Percentiles rank a stretch among this genome's conserved stretches.
Evolutionary conservation across 169 alveolate species (phyloP).

Genomic region (Plasmodium billcollinsi): DNA sequence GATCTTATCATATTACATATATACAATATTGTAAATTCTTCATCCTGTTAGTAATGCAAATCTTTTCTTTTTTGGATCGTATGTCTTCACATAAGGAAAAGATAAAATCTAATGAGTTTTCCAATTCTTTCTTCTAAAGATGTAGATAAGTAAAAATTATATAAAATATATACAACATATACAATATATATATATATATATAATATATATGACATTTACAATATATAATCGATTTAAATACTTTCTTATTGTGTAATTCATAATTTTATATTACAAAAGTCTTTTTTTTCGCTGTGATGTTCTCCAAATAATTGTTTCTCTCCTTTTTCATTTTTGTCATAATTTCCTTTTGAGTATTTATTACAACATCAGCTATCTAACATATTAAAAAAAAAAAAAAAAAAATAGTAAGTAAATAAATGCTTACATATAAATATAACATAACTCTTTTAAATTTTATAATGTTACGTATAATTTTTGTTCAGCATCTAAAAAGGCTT

Average conservation of each 20-base stretch:
- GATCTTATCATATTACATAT: slow-evolving; percentile 28
- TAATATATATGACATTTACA: background rate
- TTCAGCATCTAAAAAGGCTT: slow-evolving; percentile 68
- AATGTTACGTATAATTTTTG: slow-evolving; percentile 55
- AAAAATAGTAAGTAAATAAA: background rate
- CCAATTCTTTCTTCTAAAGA: slow-evolving; percentile 53
- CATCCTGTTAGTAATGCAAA: slow-evolving; percentile 50
- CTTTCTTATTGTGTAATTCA: no score
- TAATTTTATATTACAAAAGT: slow-evolving; percentile 25
- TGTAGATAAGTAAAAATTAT: background rate
- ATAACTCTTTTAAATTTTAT: background rate
- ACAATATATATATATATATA: background rate
- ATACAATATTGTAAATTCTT: slow-evolving; percentile 66
- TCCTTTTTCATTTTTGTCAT: slow-evolving; percentile 60
- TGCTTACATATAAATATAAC: background rate
- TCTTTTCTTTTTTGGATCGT: slow-evolving; percentile 64
- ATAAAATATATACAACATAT: background rate
- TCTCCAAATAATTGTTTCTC: slow-evolving; percentile 31
- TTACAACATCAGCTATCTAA: slow-evolving; percentile 64
- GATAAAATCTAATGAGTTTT: slow-evolving; percentile 61
- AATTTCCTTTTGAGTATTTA: slow-evolving; percentile 56
- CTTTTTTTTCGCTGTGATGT: slow-evolving; percentile 26
- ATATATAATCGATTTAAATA: no score
- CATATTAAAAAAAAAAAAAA: background rate
- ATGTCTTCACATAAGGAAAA: slow-evolving; percentile 66